Conservation (phyloP, 768 basidiomycete genomes). For the Mycena albidolilacea region DNA sequence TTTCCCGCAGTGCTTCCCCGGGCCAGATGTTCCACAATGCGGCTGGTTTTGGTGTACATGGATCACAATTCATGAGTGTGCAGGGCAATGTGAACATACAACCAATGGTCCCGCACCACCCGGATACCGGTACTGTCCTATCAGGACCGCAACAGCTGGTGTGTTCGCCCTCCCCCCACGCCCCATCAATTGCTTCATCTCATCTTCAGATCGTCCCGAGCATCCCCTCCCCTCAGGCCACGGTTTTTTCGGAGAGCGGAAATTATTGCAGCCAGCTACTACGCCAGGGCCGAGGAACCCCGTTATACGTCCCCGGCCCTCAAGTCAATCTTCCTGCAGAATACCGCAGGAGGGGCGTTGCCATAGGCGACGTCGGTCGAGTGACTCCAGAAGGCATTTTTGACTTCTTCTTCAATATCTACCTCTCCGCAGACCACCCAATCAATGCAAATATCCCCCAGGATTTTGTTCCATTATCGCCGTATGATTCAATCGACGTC, state of each 20-base stretch:
- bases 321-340: not conserved
- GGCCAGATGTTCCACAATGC: not conserved
- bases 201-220: not conserved
- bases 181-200: no score
- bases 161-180: not conserved
- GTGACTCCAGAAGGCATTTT: constrained; percentile 49
- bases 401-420: constrained; percentile 54
- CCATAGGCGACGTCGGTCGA: constrained; percentile 53
- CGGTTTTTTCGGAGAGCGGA: not conserved
- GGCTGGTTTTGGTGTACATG: not conserved
- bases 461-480: constrained; percentile 37
- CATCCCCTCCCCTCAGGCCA: not conserved
- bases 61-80: not conserved
- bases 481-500: not conserved
- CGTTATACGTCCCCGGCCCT: constrained; percentile 46
- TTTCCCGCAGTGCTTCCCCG: not conserved
- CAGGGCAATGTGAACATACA: not conserved
- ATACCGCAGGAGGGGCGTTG: constrained; percentile 38
- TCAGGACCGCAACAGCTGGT: not conserved
- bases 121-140: not conserved
- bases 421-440: constrained; percentile 41
- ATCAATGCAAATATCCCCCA: constrained; percentile 47
- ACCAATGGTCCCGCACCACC: not conserved
- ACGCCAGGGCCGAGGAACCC: constrained; percentile 45
- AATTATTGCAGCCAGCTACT: constrained; percentile 17